Evolutionary conservation across 345 rosid genomes (phyloP).

Genomic region (Nephelium lappaceum): DNA sequence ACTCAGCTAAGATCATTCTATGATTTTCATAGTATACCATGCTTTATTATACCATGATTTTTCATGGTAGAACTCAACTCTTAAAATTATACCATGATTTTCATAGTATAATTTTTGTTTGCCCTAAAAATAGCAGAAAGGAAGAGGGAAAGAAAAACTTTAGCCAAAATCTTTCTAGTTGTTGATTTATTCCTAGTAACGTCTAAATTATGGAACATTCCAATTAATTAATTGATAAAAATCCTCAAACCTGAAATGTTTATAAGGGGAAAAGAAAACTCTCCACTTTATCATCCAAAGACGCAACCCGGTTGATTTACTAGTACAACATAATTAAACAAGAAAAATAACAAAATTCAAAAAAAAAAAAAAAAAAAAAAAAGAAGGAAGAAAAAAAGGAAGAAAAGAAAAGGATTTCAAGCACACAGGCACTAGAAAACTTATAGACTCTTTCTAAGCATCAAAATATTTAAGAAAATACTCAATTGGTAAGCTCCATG

Average conservation of each 20-base stretch:
- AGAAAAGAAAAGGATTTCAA: background rate
- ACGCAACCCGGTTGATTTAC: background rate
- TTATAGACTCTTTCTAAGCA: background rate
- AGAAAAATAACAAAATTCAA: background rate
- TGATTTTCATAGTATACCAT: too few relatives aligned
- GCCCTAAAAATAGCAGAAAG: too few relatives aligned
- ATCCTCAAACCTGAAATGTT: background rate
- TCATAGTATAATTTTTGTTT: too few relatives aligned
- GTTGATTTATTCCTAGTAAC: background rate
- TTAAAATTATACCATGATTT: too few relatives aligned
- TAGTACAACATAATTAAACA: conserved; percentile 1
- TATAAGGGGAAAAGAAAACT: background rate
- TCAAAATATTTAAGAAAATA: background rate
- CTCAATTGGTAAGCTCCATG: conserved; percentile 84
- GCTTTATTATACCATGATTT: too few relatives aligned
- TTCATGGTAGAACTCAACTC: too few relatives aligned
- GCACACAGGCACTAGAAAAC: background rate
- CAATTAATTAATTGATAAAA: background rate
- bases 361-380: background rate
- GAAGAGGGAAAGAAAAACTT: too few relatives aligned
- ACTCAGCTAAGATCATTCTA: too few relatives aligned
- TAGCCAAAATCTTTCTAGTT: too few relatives aligned
- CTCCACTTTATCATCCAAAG: conserved; percentile 6
- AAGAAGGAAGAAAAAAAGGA: too few relatives aligned
- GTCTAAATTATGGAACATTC: background rate